phyloP scores from a whole-genome alignment of 129 eudicot species.

The Daucus carota region DNA sequence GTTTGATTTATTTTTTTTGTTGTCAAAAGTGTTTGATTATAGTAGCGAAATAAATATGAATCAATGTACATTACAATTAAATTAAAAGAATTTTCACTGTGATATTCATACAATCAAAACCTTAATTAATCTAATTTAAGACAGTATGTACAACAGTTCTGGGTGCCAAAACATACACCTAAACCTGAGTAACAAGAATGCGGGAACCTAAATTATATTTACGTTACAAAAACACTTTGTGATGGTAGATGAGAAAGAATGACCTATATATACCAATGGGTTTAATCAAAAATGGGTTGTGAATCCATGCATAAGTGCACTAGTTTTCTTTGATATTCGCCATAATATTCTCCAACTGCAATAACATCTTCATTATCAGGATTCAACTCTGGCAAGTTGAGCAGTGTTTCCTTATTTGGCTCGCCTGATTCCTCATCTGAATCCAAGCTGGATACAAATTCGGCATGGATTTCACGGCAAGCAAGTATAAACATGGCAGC shows the following conservation, averaged over 20 bases:
- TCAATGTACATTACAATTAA: too few relatives aligned
- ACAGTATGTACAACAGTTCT: not conserved
- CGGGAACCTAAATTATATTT: not conserved
- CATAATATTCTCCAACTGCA: slow-evolving; percentile 68
- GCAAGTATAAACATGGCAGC: slow-evolving; percentile 89
- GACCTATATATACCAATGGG: not conserved
- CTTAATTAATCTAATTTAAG: not conserved
- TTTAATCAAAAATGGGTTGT: slow-evolving; percentile 50
- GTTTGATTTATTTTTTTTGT: too few relatives aligned
- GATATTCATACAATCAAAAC: too few relatives aligned
- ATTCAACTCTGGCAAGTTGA: slow-evolving; percentile 45
- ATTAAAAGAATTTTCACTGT: too few relatives aligned
- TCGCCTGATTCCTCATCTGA: slow-evolving; percentile 45
- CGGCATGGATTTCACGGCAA: slow-evolving; percentile 66
- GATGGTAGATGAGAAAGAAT: not conserved
- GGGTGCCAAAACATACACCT: too few relatives aligned
- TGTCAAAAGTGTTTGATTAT: too few relatives aligned
- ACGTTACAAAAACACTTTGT: not conserved
- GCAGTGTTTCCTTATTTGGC: slow-evolving; percentile 40
- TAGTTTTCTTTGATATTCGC: slow-evolving; percentile 77
- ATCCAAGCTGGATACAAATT: slow-evolving; percentile 44
- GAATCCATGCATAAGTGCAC: slow-evolving; percentile 96
- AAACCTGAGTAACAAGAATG: not conserved
- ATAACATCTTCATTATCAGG: slow-evolving; percentile 66
- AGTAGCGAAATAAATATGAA: too few relatives aligned